Conservation (phyloP, 2,329 filamentous ascomycete genomes). For the Aspergillus jensenii region DNA sequence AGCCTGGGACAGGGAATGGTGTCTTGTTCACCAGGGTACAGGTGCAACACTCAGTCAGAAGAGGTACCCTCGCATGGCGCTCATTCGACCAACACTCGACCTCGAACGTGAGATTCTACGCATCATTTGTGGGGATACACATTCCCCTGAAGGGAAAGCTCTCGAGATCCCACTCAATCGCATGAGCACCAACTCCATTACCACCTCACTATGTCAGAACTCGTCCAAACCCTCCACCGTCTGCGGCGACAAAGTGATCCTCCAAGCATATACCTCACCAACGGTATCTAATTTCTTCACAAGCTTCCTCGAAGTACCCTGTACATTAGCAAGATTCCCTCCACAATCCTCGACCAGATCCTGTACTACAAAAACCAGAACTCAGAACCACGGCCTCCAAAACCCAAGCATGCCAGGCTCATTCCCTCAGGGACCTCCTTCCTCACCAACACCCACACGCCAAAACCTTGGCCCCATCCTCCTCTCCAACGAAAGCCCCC, state of each 20-base stretch:
- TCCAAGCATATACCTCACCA: constrained; percentile 67
- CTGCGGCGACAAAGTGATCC: constrained; percentile 75
- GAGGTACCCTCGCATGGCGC: constrained; percentile 80
- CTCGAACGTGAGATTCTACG: constrained; percentile 65
- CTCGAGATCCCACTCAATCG: constrained; percentile 39
- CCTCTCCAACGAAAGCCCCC: constrained; percentile 90
- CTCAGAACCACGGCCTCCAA: constrained; percentile 56
- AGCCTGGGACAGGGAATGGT: constrained; percentile 96
- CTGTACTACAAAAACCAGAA: constrained; percentile 52
- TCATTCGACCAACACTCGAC: constrained; percentile 74
- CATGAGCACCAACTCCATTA: constrained; percentile 54
- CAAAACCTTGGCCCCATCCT: constrained; percentile 60
- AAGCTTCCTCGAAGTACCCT: constrained; percentile 71
- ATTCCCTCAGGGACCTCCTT: constrained; percentile 47
- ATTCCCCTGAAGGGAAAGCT: constrained; percentile 28
- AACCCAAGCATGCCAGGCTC: constrained; percentile 50
- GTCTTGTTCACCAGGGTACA: constrained; percentile 82
- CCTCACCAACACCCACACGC: constrained; percentile 47
- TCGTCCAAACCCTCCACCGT: constrained; percentile 61
- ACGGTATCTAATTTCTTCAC: constrained; percentile 77
- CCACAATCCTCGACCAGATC: constrained; percentile 66
- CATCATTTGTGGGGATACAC: constrained; percentile 48
- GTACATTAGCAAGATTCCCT: constrained; percentile 80
- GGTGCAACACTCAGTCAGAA: constrained; percentile 87
- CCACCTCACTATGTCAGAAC: constrained; percentile 58